These are phyloP conservation scores for Coelastrella sp. DNA, from an alignment of 139 green algal species.

Conservation along the genomic window DNA sequence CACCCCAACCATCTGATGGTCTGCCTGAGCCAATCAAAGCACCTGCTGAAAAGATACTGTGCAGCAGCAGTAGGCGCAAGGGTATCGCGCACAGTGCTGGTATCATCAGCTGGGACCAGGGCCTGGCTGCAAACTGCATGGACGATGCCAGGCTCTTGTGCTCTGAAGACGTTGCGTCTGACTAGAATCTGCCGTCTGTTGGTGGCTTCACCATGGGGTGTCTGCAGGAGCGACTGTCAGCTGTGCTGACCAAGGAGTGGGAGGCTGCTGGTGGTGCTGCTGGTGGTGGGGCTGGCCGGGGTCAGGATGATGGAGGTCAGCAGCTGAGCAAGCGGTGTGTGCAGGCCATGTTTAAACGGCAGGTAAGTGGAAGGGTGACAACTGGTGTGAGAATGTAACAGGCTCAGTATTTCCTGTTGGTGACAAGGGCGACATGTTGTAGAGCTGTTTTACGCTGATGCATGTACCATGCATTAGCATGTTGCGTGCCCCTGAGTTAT, in stretches of 20 bases:
- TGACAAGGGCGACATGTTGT: not conserved
- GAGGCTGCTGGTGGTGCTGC: not conserved
- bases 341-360: not conserved
- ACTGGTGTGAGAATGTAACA: not conserved
- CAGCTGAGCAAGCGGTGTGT: not conserved
- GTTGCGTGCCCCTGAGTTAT: not conserved
- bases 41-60: not conserved
- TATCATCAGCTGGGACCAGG: slow-evolving; percentile 23
- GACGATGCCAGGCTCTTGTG: not conserved
- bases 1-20: not conserved
- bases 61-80: not conserved
- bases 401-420: not conserved
- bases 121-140: not conserved
- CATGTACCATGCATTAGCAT: not conserved
- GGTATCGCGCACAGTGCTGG: not conserved
- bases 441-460: not conserved
- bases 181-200: not conserved
- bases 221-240: not conserved
- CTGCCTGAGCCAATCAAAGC: slow-evolving; percentile 16
- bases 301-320: not conserved
- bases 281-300: not conserved
- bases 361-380: not conserved
- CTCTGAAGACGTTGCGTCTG: slow-evolving; percentile 4
- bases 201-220: slow-evolving; percentile 29
- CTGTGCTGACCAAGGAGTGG: not conserved